Percentiles rank a stretch among this genome's conserved stretches.
Evolutionary conservation across 352 stramenopile genomes (phyloP).

Genomic region (Albugo candida): DNA sequence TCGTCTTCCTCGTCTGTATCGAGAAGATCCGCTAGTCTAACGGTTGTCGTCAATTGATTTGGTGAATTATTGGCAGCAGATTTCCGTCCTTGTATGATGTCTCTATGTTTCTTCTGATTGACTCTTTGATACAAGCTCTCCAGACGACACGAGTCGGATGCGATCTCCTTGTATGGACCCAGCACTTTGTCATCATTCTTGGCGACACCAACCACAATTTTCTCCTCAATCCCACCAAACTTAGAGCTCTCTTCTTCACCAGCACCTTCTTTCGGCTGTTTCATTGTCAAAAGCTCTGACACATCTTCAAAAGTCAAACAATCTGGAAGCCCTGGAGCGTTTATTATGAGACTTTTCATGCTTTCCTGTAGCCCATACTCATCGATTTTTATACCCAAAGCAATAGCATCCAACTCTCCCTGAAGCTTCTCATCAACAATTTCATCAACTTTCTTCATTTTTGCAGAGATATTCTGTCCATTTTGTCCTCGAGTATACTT

Average conservation of each 20-base stretch:
- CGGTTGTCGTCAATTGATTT: conserved; percentile 4
- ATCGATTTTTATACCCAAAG: neutral
- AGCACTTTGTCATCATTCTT: conserved; percentile 25
- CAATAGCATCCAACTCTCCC: neutral
- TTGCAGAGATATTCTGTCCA: conserved; percentile 43
- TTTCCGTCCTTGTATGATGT: no score
- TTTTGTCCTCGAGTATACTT: conserved; percentile 65
- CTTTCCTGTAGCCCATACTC: conserved; percentile 1
- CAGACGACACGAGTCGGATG: conserved; percentile 4
- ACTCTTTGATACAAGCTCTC: conserved; percentile 25
- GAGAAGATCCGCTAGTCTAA: neutral
- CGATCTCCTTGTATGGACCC: conserved; percentile 20
- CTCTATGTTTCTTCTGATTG: conserved; percentile 12
- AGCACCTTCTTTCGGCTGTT: neutral
- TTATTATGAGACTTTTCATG: conserved; percentile 26
- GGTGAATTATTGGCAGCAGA: neutral
- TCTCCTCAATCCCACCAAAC: neutral
- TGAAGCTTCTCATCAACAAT: neutral
- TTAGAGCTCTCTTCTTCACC: neutral
- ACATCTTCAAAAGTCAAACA: conserved; percentile 33
- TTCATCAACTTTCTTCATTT: conserved; percentile 17
- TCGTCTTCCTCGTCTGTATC: neutral
- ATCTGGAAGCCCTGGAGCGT: conserved; percentile 26
- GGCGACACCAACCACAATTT: conserved; percentile 25
- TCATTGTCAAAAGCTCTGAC: neutral